Evolutionary conservation across 2,329 filamentous ascomycete genomes (phyloP).

Genomic region (Microcera coccophila): DNA sequence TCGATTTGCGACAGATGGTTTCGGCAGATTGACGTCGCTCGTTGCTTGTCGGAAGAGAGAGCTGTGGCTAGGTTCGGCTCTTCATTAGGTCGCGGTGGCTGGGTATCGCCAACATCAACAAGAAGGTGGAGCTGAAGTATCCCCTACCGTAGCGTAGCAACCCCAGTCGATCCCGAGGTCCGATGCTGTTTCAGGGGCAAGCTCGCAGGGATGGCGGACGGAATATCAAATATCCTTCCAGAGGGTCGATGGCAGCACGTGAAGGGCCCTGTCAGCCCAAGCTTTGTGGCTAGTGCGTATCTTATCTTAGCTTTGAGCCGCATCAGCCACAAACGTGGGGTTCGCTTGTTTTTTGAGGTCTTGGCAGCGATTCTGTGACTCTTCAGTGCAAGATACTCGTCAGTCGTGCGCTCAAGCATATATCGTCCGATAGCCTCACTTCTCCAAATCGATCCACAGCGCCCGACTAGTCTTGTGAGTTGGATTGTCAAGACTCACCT

Average conservation of each 20-base stretch:
- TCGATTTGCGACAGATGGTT: slow-evolving; percentile 4
- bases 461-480: not conserved
- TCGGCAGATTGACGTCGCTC: slow-evolving; percentile 6
- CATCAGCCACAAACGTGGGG: slow-evolving; percentile 26
- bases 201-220: slow-evolving; percentile 13
- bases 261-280: slow-evolving; percentile 8
- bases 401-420: not conserved
- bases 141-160: slow-evolving; percentile 28
- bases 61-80: slow-evolving; percentile 8
- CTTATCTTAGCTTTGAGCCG: not conserved
- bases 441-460: too few relatives aligned
- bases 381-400: slow-evolving; percentile 11
- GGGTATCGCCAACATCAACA: slow-evolving; percentile 27
- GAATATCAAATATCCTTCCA: slow-evolving; percentile 28
- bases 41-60: slow-evolving; percentile 9
- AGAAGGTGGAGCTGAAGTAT: slow-evolving; percentile 28
- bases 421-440: not conserved
- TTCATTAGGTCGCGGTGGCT: not conserved
- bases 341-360: slow-evolving; percentile 24
- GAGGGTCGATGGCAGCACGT: slow-evolving; percentile 23
- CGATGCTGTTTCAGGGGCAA: slow-evolving; percentile 25
- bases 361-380: slow-evolving; percentile 27
- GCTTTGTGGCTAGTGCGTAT: slow-evolving; percentile 11
- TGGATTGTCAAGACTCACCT: not conserved
- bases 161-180: slow-evolving; percentile 25